Percentiles rank a stretch among this genome's conserved stretches.
Conservation (phyloP, 768 basidiomycete species). For the Suillus brevipes region DNA sequence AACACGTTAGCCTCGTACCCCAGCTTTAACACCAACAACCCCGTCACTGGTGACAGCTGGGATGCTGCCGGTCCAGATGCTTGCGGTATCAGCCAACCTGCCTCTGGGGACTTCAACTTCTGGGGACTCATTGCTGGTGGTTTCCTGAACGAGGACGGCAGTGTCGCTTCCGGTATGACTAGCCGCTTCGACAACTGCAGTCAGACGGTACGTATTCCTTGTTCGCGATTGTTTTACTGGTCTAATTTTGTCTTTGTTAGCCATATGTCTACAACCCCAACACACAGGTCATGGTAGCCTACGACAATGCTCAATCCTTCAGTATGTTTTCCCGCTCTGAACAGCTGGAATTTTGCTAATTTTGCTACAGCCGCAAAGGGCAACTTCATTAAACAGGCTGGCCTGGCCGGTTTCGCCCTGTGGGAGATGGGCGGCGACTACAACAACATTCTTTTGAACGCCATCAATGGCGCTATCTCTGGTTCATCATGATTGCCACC, state of each 20-base stretch:
- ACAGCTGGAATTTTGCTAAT: background rate
- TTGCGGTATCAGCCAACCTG: constrained; percentile 56
- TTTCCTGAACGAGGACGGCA: constrained; percentile 49
- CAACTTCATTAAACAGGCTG: constrained; percentile 33
- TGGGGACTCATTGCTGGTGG: constrained; percentile 60
- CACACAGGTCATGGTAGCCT: constrained; percentile 60
- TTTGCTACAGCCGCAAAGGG: constrained; percentile 42
- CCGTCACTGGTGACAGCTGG: constrained; percentile 59
- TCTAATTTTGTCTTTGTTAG: constrained; percentile 36
- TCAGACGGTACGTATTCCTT: constrained; percentile 57
- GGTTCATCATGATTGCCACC: constrained; percentile 8
- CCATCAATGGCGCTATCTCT: constrained; percentile 33
- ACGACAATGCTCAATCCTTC: constrained; percentile 63
- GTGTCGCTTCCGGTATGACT: constrained; percentile 51
- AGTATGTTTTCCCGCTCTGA: constrained; percentile 30
- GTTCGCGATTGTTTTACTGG: background rate
- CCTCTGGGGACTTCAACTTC: constrained; percentile 60
- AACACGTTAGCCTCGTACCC: constrained; percentile 50
- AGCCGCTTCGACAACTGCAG: constrained; percentile 66
- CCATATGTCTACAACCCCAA: constrained; percentile 64
- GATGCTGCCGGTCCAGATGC: constrained; percentile 50
- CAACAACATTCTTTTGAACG: constrained; percentile 33
- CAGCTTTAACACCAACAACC: constrained; percentile 43
- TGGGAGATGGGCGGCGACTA: constrained; percentile 48
- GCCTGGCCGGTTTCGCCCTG: constrained; percentile 45